A percentile compares a stretch with the other conserved stretches of the same genome.
phyloP scores from a whole-genome alignment of 768 basidiomycete species.

The Suillus occidentalis region DNA sequence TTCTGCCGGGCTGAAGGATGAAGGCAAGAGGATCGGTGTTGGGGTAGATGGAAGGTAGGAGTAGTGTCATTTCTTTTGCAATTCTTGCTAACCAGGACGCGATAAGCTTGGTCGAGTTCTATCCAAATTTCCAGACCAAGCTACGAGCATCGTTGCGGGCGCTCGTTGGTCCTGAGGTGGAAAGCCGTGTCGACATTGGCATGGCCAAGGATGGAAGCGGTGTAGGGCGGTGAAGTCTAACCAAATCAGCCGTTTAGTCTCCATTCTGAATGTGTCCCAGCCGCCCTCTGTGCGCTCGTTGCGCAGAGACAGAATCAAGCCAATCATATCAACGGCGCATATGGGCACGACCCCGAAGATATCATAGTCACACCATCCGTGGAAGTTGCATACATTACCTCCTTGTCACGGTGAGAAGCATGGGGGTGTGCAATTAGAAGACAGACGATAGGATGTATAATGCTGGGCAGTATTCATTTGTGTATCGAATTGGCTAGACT shows the following conservation, averaged over 20 bases:
- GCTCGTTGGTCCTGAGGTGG: constrained; percentile 79
- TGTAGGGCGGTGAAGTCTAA: constrained; percentile 82
- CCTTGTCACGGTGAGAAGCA: constrained; percentile 20
- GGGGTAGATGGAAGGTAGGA: constrained; percentile 91
- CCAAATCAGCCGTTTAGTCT: constrained; percentile 1
- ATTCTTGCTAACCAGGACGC: background rate
- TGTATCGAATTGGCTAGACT: constrained; percentile 5
- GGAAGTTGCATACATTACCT: constrained; percentile 16
- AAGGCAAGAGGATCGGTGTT: constrained; percentile 61
- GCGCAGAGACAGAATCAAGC: constrained; percentile 26
- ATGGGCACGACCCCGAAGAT: constrained; percentile 8
- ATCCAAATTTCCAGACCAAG: constrained; percentile 79
- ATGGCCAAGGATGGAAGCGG: constrained; percentile 98
- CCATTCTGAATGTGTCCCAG: constrained; percentile 38
- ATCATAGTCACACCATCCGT: constrained; percentile 18
- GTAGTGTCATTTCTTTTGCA: background rate
- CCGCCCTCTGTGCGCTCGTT: constrained; percentile 79
- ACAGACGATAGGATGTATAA: background rate
- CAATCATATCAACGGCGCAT: constrained; percentile 13
- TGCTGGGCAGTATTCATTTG: constrained; percentile 7
- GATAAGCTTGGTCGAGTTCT: constrained; percentile 82
- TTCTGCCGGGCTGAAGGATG: constrained; percentile 23
- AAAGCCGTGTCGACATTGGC: constrained; percentile 80
- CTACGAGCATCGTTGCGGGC: constrained; percentile 73
- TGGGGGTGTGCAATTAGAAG: background rate